Conservation (phyloP, 306 rosid genomes). For the Canavalia gladiata region DNA sequence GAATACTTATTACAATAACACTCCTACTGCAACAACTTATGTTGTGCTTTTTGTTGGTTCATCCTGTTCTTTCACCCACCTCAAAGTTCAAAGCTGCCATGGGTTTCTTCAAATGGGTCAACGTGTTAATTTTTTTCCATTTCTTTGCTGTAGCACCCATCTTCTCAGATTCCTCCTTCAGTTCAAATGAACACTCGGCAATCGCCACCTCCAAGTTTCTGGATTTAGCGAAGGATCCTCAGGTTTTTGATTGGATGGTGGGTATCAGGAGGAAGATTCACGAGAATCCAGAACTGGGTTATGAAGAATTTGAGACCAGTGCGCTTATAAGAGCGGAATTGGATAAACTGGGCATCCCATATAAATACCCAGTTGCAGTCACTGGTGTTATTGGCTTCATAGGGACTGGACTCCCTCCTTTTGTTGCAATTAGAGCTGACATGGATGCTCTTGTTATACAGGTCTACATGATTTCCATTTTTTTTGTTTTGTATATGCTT, state of each 20-base stretch:
- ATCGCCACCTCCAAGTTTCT: slow-evolving; percentile 56
- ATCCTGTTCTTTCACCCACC: slow-evolving; percentile 36
- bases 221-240: slow-evolving; percentile 56
- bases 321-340: slow-evolving; percentile 73
- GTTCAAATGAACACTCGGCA: slow-evolving; percentile 47
- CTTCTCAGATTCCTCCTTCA: slow-evolving; percentile 50
- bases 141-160: slow-evolving; percentile 31
- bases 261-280: slow-evolving; percentile 76
- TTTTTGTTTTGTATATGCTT: not conserved
- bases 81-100: slow-evolving; percentile 31
- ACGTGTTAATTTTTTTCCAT: slow-evolving; percentile 35
- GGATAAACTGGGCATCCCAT: slow-evolving; percentile 65
- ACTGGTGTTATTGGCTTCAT: slow-evolving; percentile 82
- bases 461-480: slow-evolving; percentile 52
- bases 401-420: slow-evolving; percentile 77
- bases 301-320: slow-evolving; percentile 85
- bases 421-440: slow-evolving; percentile 90
- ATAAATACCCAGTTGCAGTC: slow-evolving; percentile 70
- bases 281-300: slow-evolving; percentile 85
- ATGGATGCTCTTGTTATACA: slow-evolving; percentile 90
- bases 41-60: slow-evolving; percentile 1
- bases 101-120: slow-evolving; percentile 49
- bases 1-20: not conserved
- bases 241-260: slow-evolving; percentile 74
- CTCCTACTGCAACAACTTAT: not conserved